These are phyloP conservation scores for Botrytis sinoallii DNA, from an alignment of 2,329 filamentous ascomycete genomes.

Conservation along the genomic window DNA sequence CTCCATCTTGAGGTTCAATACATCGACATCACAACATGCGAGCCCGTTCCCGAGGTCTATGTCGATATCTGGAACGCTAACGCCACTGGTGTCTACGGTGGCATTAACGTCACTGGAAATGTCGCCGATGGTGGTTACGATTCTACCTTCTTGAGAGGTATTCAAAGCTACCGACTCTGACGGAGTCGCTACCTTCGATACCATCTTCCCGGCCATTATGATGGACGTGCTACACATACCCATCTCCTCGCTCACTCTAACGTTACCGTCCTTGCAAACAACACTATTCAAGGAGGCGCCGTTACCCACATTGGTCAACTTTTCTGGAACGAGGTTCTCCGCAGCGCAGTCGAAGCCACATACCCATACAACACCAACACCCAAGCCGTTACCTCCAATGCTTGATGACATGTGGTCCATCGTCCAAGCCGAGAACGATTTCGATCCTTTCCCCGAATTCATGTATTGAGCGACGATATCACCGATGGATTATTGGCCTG, in stretches of 20 bases:
- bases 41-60: constrained; percentile 38
- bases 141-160: constrained; percentile 41
- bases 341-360: constrained; percentile 45
- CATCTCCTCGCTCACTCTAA: constrained; percentile 43
- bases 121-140: constrained; percentile 32
- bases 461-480: constrained; percentile 49
- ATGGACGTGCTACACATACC: constrained; percentile 46
- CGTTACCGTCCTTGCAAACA: constrained; percentile 32
- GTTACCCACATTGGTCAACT: constrained; percentile 56
- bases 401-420: constrained; percentile 44
- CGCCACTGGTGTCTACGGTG: constrained; percentile 41
- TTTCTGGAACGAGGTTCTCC: constrained; percentile 56
- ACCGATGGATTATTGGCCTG: constrained; percentile 48
- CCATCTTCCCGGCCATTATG: constrained; percentile 47
- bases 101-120: constrained; percentile 28
- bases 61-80: constrained; percentile 44
- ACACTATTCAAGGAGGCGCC: constrained; percentile 47
- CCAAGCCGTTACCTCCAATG: constrained; percentile 46
- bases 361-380: constrained; percentile 45
- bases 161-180: constrained; percentile 43
- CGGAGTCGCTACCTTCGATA: constrained; percentile 43
- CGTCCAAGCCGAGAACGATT: constrained; percentile 46
- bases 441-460: constrained; percentile 53
- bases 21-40: constrained; percentile 44
- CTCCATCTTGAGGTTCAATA: constrained; percentile 52